Percentiles rank a stretch among this genome's conserved stretches.
phyloP scores from a whole-genome alignment of 164 flowering plant genomes.

The Nymphaea colorata region DNA sequence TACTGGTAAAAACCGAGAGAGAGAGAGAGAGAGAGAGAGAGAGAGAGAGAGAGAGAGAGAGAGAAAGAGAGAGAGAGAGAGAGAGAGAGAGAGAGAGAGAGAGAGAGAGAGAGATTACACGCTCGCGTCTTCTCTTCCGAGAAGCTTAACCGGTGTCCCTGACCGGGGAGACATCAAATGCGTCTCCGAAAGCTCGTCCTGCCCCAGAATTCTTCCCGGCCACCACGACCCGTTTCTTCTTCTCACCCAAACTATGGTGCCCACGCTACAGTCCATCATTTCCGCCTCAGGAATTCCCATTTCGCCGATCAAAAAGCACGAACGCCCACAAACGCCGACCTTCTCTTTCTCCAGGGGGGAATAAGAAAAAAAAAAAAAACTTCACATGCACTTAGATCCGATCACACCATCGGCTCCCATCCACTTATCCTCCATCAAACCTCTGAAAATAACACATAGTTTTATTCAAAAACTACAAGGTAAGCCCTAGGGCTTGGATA shows the following conservation, averaged over 20 bases:
- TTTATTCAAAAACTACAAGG: no score
- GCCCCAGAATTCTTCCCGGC: constrained; percentile 84
- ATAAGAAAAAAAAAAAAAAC: neutral
- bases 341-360: neutral
- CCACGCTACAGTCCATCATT: constrained; percentile 17
- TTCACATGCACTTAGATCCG: no score
- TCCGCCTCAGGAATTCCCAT: no score
- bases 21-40: constrained; percentile 1
- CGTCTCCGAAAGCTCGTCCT: constrained; percentile 54
- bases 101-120: constrained; percentile 31
- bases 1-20: neutral
- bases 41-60: constrained; percentile 1
- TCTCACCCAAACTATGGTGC: constrained; percentile 84
- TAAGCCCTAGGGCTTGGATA: no score
- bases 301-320: no score
- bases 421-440: no score
- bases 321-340: neutral
- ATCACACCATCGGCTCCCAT: no score
- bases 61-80: neutral
- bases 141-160: constrained; percentile 87
- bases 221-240: constrained; percentile 96
- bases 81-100: constrained; percentile 1
- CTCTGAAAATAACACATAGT: no score
- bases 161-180: constrained; percentile 43
- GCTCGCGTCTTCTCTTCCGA: constrained; percentile 80